These are phyloP conservation scores for Macrolepiota dolichaula DNA, from an alignment of 768 basidiomycete species.

Conservation along the genomic window DNA sequence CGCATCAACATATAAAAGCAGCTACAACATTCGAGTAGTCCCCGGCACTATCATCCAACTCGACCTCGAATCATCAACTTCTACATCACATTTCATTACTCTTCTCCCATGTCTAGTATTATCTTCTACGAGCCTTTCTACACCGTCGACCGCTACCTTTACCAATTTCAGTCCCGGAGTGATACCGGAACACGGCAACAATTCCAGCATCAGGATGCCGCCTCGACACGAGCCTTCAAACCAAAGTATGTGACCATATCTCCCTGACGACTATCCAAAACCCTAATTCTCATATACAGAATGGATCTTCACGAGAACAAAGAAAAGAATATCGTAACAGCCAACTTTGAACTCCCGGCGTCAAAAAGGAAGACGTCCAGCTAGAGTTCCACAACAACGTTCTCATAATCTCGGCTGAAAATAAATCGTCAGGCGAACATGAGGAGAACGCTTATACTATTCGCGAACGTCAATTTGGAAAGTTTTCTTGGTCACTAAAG, in stretches of 20 bases:
- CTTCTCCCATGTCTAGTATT: conserved; percentile 7
- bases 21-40: too few relatives aligned
- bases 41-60: too few relatives aligned
- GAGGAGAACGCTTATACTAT: conserved; percentile 31
- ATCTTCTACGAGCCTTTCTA: conserved; percentile 15
- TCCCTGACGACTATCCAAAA: too few relatives aligned
- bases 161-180: not conserved
- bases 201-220: not conserved
- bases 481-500: too few relatives aligned
- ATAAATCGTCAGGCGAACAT: conserved; percentile 21
- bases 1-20: too few relatives aligned
- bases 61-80: not conserved
- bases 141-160: conserved; percentile 10
- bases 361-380: conserved; percentile 41
- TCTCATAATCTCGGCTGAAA: conserved; percentile 48
- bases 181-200: not conserved
- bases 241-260: conserved; percentile 7
- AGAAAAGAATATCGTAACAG: conserved; percentile 41
- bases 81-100: not conserved
- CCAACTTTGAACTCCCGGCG: conserved; percentile 49
- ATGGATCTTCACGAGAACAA: conserved; percentile 47
- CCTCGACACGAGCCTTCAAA: not conserved
- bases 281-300: too few relatives aligned
- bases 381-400: conserved; percentile 44
- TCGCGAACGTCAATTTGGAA: too few relatives aligned